Conservation (phyloP, 495 filamentous ascomycete species). For the Sporormia fimetaria region DNA sequence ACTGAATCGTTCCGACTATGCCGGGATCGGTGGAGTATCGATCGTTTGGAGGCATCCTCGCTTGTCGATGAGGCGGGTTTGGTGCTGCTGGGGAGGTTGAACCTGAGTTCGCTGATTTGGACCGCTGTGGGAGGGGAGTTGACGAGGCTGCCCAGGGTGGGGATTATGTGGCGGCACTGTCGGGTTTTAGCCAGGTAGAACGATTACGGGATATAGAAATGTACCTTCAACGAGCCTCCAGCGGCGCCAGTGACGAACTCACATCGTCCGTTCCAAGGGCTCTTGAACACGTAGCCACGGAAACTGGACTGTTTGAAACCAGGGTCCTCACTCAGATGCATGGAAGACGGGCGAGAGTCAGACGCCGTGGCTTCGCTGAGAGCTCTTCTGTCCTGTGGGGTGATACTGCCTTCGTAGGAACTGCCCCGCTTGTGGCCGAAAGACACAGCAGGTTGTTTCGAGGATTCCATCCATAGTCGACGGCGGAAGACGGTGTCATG, state of each 20-base stretch:
- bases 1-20: conserved; percentile 15
- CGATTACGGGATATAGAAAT: not conserved
- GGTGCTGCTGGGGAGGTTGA: conserved; percentile 44
- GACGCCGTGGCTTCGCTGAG: no score
- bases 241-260: conserved; percentile 66
- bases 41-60: conserved; percentile 22
- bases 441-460: conserved; percentile 13
- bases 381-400: conserved; percentile 1
- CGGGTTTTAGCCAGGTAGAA: no score
- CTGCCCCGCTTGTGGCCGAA: conserved; percentile 19
- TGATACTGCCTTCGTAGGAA: conserved; percentile 13
- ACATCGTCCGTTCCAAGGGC: conserved; percentile 78
- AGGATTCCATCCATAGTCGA: conserved; percentile 32
- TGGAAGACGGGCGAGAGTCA: no score
- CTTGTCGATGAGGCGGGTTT: conserved; percentile 17
- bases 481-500: conserved; percentile 22
- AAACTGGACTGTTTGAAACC: conserved; percentile 10
- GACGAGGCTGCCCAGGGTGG: conserved; percentile 34
- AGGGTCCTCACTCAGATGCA: no score
- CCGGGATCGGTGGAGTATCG: conserved; percentile 20
- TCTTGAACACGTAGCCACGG: conserved; percentile 54
- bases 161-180: conserved; percentile 56
- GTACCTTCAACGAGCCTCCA: conserved; percentile 53
- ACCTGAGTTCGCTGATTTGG: conserved; percentile 73
- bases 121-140: conserved; percentile 34